Evolutionary conservation across 176 grass and related monocot species (phyloP), one percentile per base, ranked within the genome.

Genomic region (Tillandsia leiboldiana): DNA sequence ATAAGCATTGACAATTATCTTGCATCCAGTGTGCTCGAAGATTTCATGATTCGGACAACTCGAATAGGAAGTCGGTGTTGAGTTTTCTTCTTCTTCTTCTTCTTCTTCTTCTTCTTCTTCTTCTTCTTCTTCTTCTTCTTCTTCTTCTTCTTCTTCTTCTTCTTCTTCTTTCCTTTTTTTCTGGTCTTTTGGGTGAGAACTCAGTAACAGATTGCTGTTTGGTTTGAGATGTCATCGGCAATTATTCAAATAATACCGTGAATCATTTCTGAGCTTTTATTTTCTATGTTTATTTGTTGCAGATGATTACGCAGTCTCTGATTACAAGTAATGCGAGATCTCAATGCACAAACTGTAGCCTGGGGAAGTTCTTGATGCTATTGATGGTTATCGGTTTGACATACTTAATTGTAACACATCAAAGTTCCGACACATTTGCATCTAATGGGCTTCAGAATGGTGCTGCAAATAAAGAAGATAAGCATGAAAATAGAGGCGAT

Each of bases 351-450:
- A 85, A 87, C 50, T 97, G 91, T 23, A 90, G 81, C 65, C 77
- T 89, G 53, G 86, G 94, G 48, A 97, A 97, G 69, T 81, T 97
- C 78, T 80, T 97, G 58, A 81, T 88, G 69, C 79, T 97, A 53
- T 78, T 93, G 68, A 72, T 97, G 87, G 68, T 90, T 59, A 78
- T 67, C 77, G 87, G 89, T 26, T 57, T 93, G 47, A 72, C 83
- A 72, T 97, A 84, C 79, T 83, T 97, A 51, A 17, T 92, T 29
- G 29, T 66, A 48, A 64, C 69, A 24, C 74, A 86, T 77, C 85
- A 80, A 83, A 78, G 77, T 71, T 77, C 86, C 0, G 75, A 80
- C 20, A 69, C 63, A 77, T 80, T 82, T 69, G 69, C 78, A 67
- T 65, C 87, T 6, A 77, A 58, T 76, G 54, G 74, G 28, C n/a